Percentiles rank a stretch among this genome's conserved stretches.
Conservation (phyloP, 495 filamentous ascomycete genomes). For the Thermothielavioides terrestris region DNA sequence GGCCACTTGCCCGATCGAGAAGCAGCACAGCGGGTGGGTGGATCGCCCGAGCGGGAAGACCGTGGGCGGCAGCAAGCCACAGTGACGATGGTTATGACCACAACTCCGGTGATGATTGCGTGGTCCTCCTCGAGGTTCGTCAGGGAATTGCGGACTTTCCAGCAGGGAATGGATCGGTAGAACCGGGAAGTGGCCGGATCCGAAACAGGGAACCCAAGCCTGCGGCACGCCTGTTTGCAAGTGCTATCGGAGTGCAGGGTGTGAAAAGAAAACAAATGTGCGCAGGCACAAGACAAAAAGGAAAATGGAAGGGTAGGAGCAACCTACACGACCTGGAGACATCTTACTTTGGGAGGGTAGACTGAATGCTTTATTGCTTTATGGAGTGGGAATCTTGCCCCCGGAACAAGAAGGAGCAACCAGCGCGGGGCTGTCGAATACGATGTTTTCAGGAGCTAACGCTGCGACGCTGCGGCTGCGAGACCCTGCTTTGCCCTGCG, state of each 20-base stretch:
- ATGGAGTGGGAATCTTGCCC: background rate
- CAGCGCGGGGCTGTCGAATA: constrained; percentile 5
- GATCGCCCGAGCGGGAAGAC: background rate
- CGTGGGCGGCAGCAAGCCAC: background rate
- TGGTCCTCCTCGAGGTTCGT: background rate
- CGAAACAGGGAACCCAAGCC: constrained; percentile 2
- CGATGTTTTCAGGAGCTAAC: constrained; percentile 2
- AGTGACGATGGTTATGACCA: background rate
- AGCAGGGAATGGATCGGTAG: background rate
- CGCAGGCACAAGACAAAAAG: background rate
- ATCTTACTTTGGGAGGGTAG: too few species aligned
- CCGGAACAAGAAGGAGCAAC: background rate
- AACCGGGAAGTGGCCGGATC: background rate
- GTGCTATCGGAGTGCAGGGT: too few species aligned
- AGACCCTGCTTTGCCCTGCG: background rate
- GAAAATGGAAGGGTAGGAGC: too few species aligned
- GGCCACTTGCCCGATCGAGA: constrained; percentile 1
- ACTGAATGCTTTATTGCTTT: background rate
- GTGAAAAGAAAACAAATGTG: background rate
- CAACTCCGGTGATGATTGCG: background rate
- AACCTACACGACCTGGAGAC: too few species aligned
- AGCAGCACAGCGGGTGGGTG: background rate
- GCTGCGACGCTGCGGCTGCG: background rate
- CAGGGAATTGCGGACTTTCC: background rate
- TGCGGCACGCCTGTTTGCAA: background rate